Evolutionary conservation across 305 asterid genomes (phyloP), one percentile per base, ranked within the genome.

Genomic region (Fraxinus xanthoxyloides): DNA sequence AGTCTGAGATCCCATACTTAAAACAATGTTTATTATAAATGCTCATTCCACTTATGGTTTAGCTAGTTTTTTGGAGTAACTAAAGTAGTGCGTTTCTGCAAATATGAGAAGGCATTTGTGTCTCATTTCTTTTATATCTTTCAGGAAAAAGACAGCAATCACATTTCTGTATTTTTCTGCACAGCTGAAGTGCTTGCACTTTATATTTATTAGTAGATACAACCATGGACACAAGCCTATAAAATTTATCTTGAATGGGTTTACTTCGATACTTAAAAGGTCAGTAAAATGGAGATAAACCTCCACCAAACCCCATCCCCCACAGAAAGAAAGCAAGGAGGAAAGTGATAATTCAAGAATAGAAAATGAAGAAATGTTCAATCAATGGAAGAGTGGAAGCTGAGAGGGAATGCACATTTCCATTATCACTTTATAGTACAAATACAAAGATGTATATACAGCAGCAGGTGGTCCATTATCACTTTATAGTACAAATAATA

Each of bases 11-110:
- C 10, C 48, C 77, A 73, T 19, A 3, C 34, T 7, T 12, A n/a
- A n/a, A 81, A 30, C 13, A 65, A 3, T 24, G 26, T 46, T 3
- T 3, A 65, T 34, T 46, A 26, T 9, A 82, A 82, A 51, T 69
- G 82, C 67, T 26, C 30, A 77, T 21, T 59, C 85, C 85, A 83
- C 85, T 73, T 32, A 82, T 56, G 79, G 36, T 9, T 35, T 54
- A 72, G 85, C 82, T 76, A 78, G 38, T 59, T 76, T 72, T 78
- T 78, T 23, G 38, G 78, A 69, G 77, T 19, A 6, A 15, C n/a
- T 63, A 24, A 63, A 63, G 34, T 23, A 9, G 1, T 63, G 23
- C 7, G 24, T 63, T 24, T 24, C 32, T 63, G 72, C 34, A 23
- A 61, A 56, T n/a, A 61, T 61, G 32, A 19, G 31, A 61, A 0